A percentile compares a stretch with the other conserved stretches of the same genome.
Evolutionary conservation across 2,329 filamentous ascomycete species (phyloP).

Genomic region (Tothia fuscella): DNA sequence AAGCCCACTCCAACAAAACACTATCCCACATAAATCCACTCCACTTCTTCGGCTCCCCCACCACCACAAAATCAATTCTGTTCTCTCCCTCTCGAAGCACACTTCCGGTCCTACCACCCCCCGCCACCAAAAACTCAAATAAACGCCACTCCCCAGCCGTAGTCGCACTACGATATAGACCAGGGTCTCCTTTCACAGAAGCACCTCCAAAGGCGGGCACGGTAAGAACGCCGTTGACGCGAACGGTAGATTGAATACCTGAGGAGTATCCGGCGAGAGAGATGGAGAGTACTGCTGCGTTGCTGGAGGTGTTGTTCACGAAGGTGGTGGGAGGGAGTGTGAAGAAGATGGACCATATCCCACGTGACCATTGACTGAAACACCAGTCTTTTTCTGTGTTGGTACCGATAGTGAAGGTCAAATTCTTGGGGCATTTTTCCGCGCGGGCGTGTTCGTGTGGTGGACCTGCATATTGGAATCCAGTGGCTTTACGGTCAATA

Average conservation of each 20-base stretch:
- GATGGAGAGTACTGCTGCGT: constrained; percentile 12
- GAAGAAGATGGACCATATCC: constrained; percentile 23
- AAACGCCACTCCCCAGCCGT: constrained; percentile 37
- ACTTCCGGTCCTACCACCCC: constrained; percentile 21
- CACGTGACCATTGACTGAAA: constrained; percentile 32
- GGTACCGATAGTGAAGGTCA: constrained; percentile 32
- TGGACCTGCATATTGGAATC: constrained; percentile 32
- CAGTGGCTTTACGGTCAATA: constrained; percentile 35
- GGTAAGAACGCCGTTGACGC: constrained; percentile 29
- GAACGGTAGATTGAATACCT: constrained; percentile 29
- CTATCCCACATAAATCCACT: constrained; percentile 4
- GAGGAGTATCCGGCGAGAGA: constrained; percentile 24
- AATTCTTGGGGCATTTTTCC: constrained; percentile 31
- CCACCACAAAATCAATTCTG: constrained; percentile 21
- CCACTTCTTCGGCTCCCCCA: background rate
- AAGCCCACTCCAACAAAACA: constrained; percentile 1
- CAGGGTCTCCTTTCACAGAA: constrained; percentile 28
- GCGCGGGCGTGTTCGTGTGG: constrained; percentile 35
- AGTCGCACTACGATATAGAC: constrained; percentile 37
- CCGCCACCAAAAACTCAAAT: constrained; percentile 28
- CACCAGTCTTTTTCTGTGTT: constrained; percentile 35
- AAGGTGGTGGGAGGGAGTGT: constrained; percentile 11
- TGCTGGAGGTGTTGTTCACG: no score
- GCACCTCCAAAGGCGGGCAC: constrained; percentile 28
- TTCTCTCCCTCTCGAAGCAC: constrained; percentile 26